Evolutionary conservation across 306 rosid genomes (phyloP), one percentile per base, ranked within the genome.

Genomic region (Casuarina glauca): DNA sequence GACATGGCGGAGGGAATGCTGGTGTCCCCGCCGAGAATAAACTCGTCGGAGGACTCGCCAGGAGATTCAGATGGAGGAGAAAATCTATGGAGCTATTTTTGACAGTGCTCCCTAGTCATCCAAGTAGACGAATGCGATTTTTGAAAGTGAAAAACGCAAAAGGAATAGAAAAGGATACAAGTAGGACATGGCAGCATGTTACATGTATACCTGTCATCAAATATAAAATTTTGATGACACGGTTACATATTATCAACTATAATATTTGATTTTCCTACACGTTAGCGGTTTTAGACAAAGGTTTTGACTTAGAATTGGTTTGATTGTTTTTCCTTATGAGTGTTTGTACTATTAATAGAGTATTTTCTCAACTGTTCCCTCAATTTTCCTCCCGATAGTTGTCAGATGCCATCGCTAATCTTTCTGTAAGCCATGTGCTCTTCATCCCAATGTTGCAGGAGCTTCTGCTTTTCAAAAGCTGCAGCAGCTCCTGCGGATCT

Each of bases 1-100:
- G 95, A 93, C 10, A 95, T 95, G 98, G 98, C 98, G 2, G 92
- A 84, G 81, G 98, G 97, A 82, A 91, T 95, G 98, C 74, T 95
- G 64, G 74, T 95, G 44, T 86, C 98, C 8, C 98, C 98, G 3
- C 98, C 98, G 6, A 85, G 95, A 82, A 88, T 95, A 71, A 84
- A 44, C 67, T 73, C 92, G 0, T 76, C 91, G 0, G 85, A 89
- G 12, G 64, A 86, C 72, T 83, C 85, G 9, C 75, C 85, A 12
- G 93, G 82, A 26, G 70, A 77, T 66, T 79, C 73, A 3, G 81
- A 81, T 72, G 87, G 75, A 2, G 89, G 85, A 32, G 93, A 83
- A 16, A 81, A 58, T 74, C 82, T 95, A 53, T 95, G 98, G 98
- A 87, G 77, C 87, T 87, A 86, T 66, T 82, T 73, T 78, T 89